Evolutionary conservation across 441 rosid genomes (phyloP).

Genomic region (Eruca vesicaria): DNA sequence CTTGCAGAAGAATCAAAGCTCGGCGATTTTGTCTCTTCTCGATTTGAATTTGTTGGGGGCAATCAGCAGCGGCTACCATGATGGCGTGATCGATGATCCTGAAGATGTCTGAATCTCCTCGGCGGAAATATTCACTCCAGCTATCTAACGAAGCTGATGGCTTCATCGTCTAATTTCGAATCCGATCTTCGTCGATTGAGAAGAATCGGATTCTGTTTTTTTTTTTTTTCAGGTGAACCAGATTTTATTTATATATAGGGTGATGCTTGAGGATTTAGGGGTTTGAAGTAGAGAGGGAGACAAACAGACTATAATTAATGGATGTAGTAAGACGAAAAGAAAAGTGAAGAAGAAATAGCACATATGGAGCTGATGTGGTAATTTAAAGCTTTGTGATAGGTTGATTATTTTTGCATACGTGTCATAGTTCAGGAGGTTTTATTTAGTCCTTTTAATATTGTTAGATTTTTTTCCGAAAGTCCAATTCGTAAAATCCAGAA

Average conservation of each 20-base stretch:
- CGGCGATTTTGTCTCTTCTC: slow-evolving; percentile 80
- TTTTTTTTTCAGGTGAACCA: neutral
- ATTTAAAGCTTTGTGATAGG: no score
- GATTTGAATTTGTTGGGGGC: slow-evolving; percentile 67
- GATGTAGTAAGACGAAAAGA: neutral
- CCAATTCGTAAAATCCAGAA: no score
- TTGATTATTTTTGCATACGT: no score
- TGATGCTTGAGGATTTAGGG: neutral
- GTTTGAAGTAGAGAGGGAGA: neutral
- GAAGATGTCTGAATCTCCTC: slow-evolving; percentile 67
- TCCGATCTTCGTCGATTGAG: slow-evolving; percentile 10
- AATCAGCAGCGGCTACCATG: slow-evolving; percentile 79
- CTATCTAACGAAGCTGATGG: slow-evolving; percentile 46
- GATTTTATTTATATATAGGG: neutral
- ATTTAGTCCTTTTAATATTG: no score
- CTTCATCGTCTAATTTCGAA: slow-evolving; percentile 36
- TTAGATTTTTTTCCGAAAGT: no score
- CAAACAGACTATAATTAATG: neutral
- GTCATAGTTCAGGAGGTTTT: no score
- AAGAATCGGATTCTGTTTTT: neutral
- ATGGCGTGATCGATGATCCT: slow-evolving; percentile 79
- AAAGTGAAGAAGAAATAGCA: neutral
- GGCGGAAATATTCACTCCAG: slow-evolving; percentile 83
- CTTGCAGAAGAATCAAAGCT: slow-evolving; percentile 63
- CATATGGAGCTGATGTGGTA: no score